A percentile compares a stretch with the other conserved stretches of the same genome.
These are phyloP conservation scores for Amphichorda felina DNA, from an alignment of 2,329 filamentous ascomycete species.

Conservation along the genomic window DNA sequence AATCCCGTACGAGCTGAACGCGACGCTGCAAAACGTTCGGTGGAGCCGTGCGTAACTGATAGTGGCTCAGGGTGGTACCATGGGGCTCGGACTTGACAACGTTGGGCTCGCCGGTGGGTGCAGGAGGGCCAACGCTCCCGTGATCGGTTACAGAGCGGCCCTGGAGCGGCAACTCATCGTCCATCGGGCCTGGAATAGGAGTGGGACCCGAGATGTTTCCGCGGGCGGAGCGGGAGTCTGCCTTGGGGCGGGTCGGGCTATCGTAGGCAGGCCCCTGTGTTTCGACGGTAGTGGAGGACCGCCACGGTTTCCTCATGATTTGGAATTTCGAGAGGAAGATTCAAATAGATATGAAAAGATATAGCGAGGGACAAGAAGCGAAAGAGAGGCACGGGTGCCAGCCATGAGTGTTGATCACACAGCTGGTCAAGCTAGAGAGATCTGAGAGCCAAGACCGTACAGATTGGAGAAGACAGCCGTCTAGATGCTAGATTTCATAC, in stretches of 20 bases:
- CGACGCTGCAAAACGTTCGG: background rate
- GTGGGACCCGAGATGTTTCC: constrained; percentile 52
- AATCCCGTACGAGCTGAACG: background rate
- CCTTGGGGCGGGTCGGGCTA: constrained; percentile 21
- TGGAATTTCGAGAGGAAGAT: too few relatives aligned
- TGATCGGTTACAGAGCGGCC: background rate
- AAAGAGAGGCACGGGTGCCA: constrained; percentile 1
- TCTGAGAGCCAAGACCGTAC: background rate
- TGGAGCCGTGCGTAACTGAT: background rate
- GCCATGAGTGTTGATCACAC: background rate
- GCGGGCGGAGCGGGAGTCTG: constrained; percentile 26
- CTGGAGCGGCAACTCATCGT: constrained; percentile 19
- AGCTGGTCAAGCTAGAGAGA: too few relatives aligned
- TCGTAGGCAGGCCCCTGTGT: too few relatives aligned
- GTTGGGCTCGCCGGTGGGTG: background rate
- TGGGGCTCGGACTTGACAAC: too few relatives aligned
- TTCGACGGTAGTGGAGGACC: too few relatives aligned
- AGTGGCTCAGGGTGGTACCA: too few relatives aligned
- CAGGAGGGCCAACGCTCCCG: background rate
- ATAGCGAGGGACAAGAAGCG: background rate
- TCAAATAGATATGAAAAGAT: background rate
- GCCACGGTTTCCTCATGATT: constrained; percentile 25
- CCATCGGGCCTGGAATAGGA: constrained; percentile 33
- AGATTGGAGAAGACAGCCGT: background rate
- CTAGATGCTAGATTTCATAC: too few relatives aligned